Evolutionary conservation across 1,139 yeast genomes (phyloP), one percentile per base, ranked within the genome.

Genomic region (Pneumocystis oryctolagi): DNA sequence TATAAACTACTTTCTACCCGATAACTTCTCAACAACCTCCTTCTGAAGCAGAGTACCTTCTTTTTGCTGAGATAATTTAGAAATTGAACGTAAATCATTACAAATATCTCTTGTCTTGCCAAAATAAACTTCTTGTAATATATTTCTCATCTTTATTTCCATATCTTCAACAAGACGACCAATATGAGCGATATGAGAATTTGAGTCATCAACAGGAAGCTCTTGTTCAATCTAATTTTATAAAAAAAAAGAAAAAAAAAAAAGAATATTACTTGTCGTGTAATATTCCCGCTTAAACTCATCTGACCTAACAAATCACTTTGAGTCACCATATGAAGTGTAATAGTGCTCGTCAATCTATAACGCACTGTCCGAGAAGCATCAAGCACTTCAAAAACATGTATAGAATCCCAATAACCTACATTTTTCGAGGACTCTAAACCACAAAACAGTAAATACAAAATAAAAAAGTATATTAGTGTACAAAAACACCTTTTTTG

Each of bases 91-190:
- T 69, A 88, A 77, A 71, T 87, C 95, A 61, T 83, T 81, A 31
- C 88, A 76, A 62, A 90, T 84, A 71, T 90, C 97, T 71, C 88
- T 84, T 47, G 96, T 87, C 76, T 92, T 92, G 71, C 95, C 97
- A 72, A 92, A 92, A 73, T 92, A 92, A 34, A 92, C 97, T 67
- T 89, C 96, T 73, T 90, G 96, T 66, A 92, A 79, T 75, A 87
- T 78, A 70, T 87, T 88, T 74, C 98, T 82, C 76, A 92, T 79
- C 72, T 86, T 89, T 68, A 87, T 84, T 75, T 92, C 98, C 62
- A 89, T 80, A 68, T 89, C 96, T 74, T 92, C 98, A 34, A 92
- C 81, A 70, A 90, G 74, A 1, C 86, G 79, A 32, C 98, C 98
- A 68, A 92, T 77, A 71, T 90, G 89, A 61, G 89, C 83, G 66